Evolutionary conservation across 176 grass and related monocot species (phyloP), one percentile per base, ranked within the genome.

Genomic region (Urochloa ruziziensis): DNA sequence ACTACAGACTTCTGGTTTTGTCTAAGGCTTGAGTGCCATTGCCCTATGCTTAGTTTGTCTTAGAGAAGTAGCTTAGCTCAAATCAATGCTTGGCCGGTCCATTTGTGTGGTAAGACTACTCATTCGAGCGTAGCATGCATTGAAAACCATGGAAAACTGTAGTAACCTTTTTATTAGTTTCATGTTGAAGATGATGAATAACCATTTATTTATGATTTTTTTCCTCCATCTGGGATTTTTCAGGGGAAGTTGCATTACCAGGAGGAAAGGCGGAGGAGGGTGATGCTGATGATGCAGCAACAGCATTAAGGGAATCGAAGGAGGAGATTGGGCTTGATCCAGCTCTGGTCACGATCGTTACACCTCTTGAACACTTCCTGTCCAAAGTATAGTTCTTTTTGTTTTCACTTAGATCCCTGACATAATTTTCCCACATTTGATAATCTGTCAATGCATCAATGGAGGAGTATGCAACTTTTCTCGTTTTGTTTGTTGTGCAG

Each of bases 231-330:
- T 86, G 77, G 8, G 27, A 59, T 11, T 83, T 75, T 62, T 58
- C 47, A 94, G 89, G 92, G 30, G 92, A 94, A 79, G 89, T 94
- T 83, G 82, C 89, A 28, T 91, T 94, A n/a, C 92, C 92, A 2
- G 92, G 92, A 67, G 92, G 92, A 1, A 94, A 94, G 74, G 73
- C 86, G 5, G 89, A 94, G 15, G 92, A 94, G 69, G 81, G 89
- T 21, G 92, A 94, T 67, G 87, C 81, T 25, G 89, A 94, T 53
- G 89, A 94, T 79, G 62, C 44, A 32, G 89, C 85, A 52, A 94
- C 92, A 64, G 92, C 92, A 63, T 80, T 82, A 65, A 84, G 92
- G 59, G 89, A 94, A 62, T 88, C 92, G 15, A 85, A 87, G 30
- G 92, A 91, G 75, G 89, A 94, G 77, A 94, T 91, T 65, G 92